Percentiles rank a stretch among this genome's conserved stretches.
phyloP scores from a whole-genome alignment of 2,329 filamentous ascomycete genomes.

The Beauveria sp. region DNA sequence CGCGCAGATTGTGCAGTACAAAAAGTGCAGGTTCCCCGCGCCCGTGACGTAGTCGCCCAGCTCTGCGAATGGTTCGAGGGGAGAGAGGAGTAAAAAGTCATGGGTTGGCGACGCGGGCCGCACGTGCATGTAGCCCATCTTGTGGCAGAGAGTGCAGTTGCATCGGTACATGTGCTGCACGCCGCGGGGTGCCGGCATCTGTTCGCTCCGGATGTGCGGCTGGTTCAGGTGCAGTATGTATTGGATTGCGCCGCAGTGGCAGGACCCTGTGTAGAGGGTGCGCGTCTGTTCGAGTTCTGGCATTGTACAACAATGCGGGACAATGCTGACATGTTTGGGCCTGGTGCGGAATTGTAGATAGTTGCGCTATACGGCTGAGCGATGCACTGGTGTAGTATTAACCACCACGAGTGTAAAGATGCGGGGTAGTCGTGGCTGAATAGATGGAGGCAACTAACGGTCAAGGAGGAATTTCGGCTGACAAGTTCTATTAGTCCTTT shows the following conservation, averaged over 20 bases:
- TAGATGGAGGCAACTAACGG: no score
- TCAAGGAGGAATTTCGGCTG: no score
- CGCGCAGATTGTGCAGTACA: conserved; percentile 1
- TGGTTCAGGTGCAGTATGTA: neutral
- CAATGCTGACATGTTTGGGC: neutral
- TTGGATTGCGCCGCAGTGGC: neutral
- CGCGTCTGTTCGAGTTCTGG: neutral
- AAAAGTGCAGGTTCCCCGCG: neutral
- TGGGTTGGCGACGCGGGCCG: neutral
- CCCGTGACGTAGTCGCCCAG: neutral
- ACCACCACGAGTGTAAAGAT: neutral
- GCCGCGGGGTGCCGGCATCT: neutral
- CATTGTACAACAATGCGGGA: neutral
- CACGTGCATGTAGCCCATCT: conserved; percentile 5
- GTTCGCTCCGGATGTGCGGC: neutral
- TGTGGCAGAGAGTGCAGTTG: conserved; percentile 8
- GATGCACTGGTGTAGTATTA: neutral
- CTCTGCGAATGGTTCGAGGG: neutral
- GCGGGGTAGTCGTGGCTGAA: neutral
- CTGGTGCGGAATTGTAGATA: neutral
- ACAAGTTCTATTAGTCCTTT: no score
- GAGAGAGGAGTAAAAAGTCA: neutral
- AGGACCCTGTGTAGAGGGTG: neutral
- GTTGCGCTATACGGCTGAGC: neutral
- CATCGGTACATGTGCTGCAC: conserved; percentile 8